Percentiles rank a stretch among this genome's conserved stretches.
Conservation (phyloP, 2,329 filamentous ascomycete species). For the Pseudogymnoascus verrucosus region DNA sequence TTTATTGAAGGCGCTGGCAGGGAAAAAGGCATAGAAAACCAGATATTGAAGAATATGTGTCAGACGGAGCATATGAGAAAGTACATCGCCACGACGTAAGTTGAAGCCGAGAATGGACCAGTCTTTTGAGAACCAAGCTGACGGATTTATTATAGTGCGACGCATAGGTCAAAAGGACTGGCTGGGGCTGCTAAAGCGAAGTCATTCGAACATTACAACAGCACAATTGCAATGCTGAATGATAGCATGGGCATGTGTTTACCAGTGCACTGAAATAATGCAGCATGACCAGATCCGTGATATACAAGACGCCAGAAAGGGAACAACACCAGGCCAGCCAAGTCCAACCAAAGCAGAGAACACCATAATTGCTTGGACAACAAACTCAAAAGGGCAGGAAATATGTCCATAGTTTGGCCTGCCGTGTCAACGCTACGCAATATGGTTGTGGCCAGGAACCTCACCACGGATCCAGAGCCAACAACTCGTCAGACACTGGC, state of each 20-base stretch:
- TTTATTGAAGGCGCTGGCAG: slow-evolving; percentile 60
- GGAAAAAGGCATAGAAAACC: slow-evolving; percentile 62
- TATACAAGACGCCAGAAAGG: background rate
- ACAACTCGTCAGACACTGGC: background rate
- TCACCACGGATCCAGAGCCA: background rate
- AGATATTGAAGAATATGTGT: slow-evolving; percentile 61
- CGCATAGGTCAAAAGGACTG: slow-evolving; percentile 17
- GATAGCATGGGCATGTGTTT: slow-evolving; percentile 62
- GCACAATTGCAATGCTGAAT: slow-evolving; percentile 66
- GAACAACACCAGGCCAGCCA: background rate
- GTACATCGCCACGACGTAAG: background rate
- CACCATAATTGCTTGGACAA: background rate
- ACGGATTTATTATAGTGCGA: slow-evolving; percentile 13
- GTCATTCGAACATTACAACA: slow-evolving; percentile 51
- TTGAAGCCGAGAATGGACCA: slow-evolving; percentile 1
- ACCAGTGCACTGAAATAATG: slow-evolving; percentile 16
- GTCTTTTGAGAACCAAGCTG: background rate
- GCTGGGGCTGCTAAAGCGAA: slow-evolving; percentile 20
- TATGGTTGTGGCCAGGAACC: background rate
- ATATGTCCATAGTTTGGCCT: no score
- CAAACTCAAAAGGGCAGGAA: background rate
- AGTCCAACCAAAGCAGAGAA: background rate
- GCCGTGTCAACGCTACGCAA: background rate
- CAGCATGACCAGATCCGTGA: background rate
- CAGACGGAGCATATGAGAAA: slow-evolving; percentile 30